Conservation (phyloP, 2,329 filamentous ascomycete species). For the Cadophora gregata region DNA sequence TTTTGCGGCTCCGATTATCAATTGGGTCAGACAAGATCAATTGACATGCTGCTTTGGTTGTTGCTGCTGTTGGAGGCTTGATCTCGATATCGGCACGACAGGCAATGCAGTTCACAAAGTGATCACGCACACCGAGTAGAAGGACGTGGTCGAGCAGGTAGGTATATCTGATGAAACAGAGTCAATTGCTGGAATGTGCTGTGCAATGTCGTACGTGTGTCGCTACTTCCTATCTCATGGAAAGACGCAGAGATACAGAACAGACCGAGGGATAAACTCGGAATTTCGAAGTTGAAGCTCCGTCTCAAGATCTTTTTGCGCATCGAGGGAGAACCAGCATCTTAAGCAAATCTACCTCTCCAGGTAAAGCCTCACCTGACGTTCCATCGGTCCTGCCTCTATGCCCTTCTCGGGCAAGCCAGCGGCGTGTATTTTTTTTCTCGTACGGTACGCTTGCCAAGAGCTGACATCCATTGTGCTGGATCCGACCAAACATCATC, state of each 20-base stretch:
- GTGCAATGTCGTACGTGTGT: slow-evolving; percentile 11
- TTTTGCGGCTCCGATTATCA: slow-evolving; percentile 1
- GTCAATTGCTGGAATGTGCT: slow-evolving; percentile 6
- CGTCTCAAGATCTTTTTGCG: background rate
- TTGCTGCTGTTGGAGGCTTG: slow-evolving; percentile 6
- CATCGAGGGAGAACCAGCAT: background rate
- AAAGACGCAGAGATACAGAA: background rate
- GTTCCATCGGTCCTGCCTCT: background rate
- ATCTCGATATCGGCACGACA: background rate
- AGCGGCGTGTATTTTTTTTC: background rate
- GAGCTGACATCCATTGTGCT: slow-evolving; percentile 10
- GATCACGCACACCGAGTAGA: slow-evolving; percentile 13
- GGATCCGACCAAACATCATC: background rate
- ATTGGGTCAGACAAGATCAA: background rate
- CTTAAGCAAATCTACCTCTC: background rate
- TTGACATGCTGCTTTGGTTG: slow-evolving; percentile 7
- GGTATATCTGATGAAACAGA: background rate
- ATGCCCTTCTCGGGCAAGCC: background rate
- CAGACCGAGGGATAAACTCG: background rate
- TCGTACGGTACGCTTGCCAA: background rate
- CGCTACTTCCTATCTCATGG: slow-evolving; percentile 7
- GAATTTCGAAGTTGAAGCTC: background rate
- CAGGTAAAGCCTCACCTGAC: slow-evolving; percentile 8
- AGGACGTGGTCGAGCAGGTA: slow-evolving; percentile 5
- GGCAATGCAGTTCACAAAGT: slow-evolving; percentile 10